phyloP scores from a whole-genome alignment of 1,284 basidiomycete species.

The Cutaneotrichosporon spelunceum region DNA sequence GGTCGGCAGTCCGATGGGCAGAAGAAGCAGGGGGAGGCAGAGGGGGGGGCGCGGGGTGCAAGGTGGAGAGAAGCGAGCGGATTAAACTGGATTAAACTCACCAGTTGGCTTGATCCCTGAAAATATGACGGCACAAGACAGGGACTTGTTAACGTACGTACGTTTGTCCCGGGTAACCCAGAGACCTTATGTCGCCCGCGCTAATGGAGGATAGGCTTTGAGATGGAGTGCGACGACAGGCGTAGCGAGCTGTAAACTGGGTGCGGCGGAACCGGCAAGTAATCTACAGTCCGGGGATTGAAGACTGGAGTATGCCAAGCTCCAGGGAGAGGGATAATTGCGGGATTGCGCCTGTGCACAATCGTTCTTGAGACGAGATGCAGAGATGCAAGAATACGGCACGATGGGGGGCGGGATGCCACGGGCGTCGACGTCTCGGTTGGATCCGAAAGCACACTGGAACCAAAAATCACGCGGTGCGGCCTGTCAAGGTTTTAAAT shows the following conservation, averaged over 20 bases:
- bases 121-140: neutral
- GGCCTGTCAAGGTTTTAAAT: neutral
- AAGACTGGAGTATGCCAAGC: neutral
- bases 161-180: neutral
- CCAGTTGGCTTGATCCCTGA: neutral
- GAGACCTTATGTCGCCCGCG: neutral
- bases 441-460: neutral
- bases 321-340: neutral
- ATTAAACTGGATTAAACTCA: conserved; percentile 2
- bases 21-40: neutral
- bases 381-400: too few relatives aligned
- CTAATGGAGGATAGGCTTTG: neutral
- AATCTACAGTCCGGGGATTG: neutral
- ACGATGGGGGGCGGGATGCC: too few relatives aligned
- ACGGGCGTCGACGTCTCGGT: neutral
- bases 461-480: neutral
- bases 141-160: neutral
- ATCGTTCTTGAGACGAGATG: neutral
- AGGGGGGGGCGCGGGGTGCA: neutral
- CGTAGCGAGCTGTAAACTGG: neutral
- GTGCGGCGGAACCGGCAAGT: neutral
- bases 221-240: neutral
- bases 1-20: neutral
- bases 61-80: neutral
- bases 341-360: neutral